A percentile compares a stretch with the other conserved stretches of the same genome.
phyloP scores from a whole-genome alignment of 2,329 filamentous ascomycete species.

The Cladophialophora psammophila region DNA sequence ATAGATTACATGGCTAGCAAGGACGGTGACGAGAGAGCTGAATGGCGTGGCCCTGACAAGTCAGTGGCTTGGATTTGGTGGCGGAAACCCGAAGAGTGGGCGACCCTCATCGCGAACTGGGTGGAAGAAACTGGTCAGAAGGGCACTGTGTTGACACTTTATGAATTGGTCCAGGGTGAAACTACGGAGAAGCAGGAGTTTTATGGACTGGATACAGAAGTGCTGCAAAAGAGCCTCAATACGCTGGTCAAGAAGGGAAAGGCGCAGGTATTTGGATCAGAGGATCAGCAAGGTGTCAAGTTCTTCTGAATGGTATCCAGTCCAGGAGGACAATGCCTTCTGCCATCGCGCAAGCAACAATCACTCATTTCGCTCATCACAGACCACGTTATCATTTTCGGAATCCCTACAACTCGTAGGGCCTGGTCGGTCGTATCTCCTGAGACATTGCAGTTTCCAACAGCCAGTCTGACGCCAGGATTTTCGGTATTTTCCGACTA shows the following conservation, averaged over 20 bases:
- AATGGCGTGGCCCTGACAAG: conserved; percentile 64
- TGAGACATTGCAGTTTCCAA: conserved; percentile 90
- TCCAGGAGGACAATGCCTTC: background rate
- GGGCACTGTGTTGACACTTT: conserved; percentile 86
- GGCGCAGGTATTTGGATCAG: conserved; percentile 90
- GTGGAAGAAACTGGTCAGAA: conserved; percentile 89
- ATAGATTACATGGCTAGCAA: conserved; percentile 63
- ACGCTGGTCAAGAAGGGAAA: conserved; percentile 88
- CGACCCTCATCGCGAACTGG: conserved; percentile 76
- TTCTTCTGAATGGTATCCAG: conserved; percentile 74
- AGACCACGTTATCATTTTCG: conserved; percentile 1
- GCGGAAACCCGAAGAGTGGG: conserved; percentile 91
- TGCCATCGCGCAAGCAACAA: conserved; percentile 5
- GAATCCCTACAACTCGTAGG: conserved; percentile 57
- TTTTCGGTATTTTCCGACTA: conserved; percentile 78
- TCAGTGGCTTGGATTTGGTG: conserved; percentile 58
- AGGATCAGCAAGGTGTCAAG: conserved; percentile 90
- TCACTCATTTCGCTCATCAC: background rate
- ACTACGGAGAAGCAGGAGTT: conserved; percentile 73
- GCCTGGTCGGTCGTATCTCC: conserved; percentile 71
- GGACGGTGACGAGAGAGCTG: conserved; percentile 58
- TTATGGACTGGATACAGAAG: conserved; percentile 82
- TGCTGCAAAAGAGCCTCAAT: conserved; percentile 79
- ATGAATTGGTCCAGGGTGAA: conserved; percentile 90
- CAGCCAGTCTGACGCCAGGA: conserved; percentile 89